Evolutionary conservation across 208 protist genomes (phyloP).

Genomic region (Trypanosoma melophagium): DNA sequence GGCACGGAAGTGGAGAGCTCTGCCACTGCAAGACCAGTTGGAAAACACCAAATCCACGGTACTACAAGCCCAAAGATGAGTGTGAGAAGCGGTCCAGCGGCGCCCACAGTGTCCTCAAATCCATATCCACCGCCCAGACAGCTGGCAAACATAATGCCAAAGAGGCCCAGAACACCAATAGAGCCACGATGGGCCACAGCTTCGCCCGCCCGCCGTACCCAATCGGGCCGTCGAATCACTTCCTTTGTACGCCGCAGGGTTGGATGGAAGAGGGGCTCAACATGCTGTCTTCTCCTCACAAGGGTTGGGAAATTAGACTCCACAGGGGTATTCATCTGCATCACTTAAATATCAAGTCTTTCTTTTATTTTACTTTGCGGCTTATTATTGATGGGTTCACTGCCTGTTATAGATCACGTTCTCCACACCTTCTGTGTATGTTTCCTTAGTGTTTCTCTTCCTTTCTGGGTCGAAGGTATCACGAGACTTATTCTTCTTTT

Average conservation of each 20-base stretch:
- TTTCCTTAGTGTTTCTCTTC: not conserved
- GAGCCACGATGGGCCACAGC: slow-evolving; percentile 73
- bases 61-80: slow-evolving; percentile 72
- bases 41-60: slow-evolving; percentile 79
- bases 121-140: slow-evolving; percentile 83
- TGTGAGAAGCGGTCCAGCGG: slow-evolving; percentile 74
- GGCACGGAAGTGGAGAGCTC: slow-evolving; percentile 80
- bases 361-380: not conserved
- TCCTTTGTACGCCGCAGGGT: slow-evolving; percentile 70
- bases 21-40: slow-evolving; percentile 79
- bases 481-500: too few species aligned
- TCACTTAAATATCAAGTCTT: slow-evolving; percentile 11
- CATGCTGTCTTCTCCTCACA: slow-evolving; percentile 20
- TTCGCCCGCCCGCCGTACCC: slow-evolving; percentile 69
- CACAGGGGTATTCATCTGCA: not conserved
- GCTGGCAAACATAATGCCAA: slow-evolving; percentile 78
- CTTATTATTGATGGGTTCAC: not conserved
- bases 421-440: not conserved
- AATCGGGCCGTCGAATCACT: slow-evolving; percentile 74
- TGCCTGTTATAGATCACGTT: not conserved
- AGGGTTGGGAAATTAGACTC: slow-evolving; percentile 10
- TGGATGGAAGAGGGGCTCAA: slow-evolving; percentile 66
- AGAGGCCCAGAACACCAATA: slow-evolving; percentile 57
- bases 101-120: slow-evolving; percentile 81
- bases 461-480: slow-evolving; percentile 1